Evolutionary conservation across 1,284 basidiomycete species (phyloP), one percentile per base, ranked within the genome.

Genomic region (Puccinia polysora): DNA sequence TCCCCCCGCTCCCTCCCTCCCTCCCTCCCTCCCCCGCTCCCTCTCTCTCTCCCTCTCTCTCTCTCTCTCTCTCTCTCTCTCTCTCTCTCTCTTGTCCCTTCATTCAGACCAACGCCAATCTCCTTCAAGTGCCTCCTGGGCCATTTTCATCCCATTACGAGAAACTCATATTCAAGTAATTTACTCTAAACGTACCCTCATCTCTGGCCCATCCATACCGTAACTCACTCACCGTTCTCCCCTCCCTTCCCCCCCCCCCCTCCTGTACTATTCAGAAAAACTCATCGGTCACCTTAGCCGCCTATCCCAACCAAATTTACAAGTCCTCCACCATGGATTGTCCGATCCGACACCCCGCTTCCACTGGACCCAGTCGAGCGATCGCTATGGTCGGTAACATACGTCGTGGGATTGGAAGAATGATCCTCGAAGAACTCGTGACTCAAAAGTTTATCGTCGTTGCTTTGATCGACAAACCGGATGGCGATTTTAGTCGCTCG

Each of bases 281-380:
- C 71, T 70, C 45, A 7, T 50, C 47, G 59, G 30, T 47, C 38
- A 64, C 32, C 47, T 60, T 49, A 49, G 76, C 36, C 0, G 75
- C 75, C 8, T 53, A 69, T 32, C 75, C 75, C 25, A 77, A 77
- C 49, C 77, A 72, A 32, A 74, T 70, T 34, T 80, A 78, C 18
- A 74, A 75, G 15, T 82, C 82, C 4, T 78, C 80, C 72, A 79
- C 79, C 47, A 79, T 79, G n/a, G 87, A 79, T 14, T 84, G 82
- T 76, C 85, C 81, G 84, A 86, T 76, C 82, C 84, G 78, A 8
- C 36, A 84, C 73, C 75, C n/a, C 74, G 75, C 77, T 75, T 38
- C 73, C 65, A 34, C 65, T 74, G 75, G 73, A 75, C 78, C 75
- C 68, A 78, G 71, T 30, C 28, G 56, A 12, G 50, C 43, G 36